These are phyloP conservation scores for Calonectria ilicicola DNA, from an alignment of 2,329 filamentous ascomycete species.

Conservation along the genomic window DNA sequence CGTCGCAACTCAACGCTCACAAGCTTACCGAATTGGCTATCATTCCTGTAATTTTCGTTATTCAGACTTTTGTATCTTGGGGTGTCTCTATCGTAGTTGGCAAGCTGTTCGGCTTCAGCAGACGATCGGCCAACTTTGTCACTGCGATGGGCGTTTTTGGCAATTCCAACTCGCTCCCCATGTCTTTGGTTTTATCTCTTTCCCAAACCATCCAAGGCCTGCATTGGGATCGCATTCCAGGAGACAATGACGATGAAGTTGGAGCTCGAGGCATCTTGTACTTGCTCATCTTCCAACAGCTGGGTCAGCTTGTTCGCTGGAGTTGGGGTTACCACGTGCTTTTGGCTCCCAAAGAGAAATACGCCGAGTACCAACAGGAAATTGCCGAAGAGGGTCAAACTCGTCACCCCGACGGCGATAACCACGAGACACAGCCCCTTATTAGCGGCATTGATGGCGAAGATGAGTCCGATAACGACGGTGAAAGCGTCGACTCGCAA, in stretches of 20 bases:
- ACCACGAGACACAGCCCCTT: constrained; percentile 58
- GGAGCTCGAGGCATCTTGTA: constrained; percentile 94
- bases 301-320: constrained; percentile 95
- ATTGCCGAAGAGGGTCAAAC: constrained; percentile 70
- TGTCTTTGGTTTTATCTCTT: constrained; percentile 93
- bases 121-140: constrained; percentile 91
- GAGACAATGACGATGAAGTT: constrained; percentile 96
- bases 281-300: constrained; percentile 95
- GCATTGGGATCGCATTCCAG: constrained; percentile 91
- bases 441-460: constrained; percentile 53
- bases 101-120: constrained; percentile 82
- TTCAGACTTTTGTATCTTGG: constrained; percentile 91
- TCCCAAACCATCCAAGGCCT: constrained; percentile 92
- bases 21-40: constrained; percentile 91
- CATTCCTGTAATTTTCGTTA: constrained; percentile 92
- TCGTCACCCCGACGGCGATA: constrained; percentile 58
- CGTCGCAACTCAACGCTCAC: constrained; percentile 90
- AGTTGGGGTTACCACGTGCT: constrained; percentile 98
- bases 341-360: constrained; percentile 84
- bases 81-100: constrained; percentile 77
- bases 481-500: constrained; percentile 56
- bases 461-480: constrained; percentile 53
- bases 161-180: constrained; percentile 97
- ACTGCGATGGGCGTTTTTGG: constrained; percentile 98
- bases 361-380: constrained; percentile 71